Percentiles rank a stretch among this genome's conserved stretches.
Evolutionary conservation across 805 yeast genomes (phyloP).

Genomic region (Maudiozyma bulderi): DNA sequence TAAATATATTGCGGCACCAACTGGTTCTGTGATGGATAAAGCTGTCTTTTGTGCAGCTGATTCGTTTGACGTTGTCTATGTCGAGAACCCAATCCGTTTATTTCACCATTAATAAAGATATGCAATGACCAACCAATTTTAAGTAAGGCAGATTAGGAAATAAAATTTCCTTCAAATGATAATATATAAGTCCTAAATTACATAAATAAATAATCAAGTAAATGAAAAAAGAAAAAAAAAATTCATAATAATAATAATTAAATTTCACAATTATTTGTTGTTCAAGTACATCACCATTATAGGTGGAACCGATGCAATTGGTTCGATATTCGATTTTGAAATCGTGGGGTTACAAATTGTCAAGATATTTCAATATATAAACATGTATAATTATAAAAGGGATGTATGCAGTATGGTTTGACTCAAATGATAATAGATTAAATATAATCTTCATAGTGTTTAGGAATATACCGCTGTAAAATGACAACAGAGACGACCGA

Average conservation of each 20-base stretch:
- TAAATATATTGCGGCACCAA: constrained; percentile 90
- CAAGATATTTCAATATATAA: no score
- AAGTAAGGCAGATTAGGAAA: no score
- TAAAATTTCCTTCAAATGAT: not conserved
- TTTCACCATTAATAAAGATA: constrained; percentile 78
- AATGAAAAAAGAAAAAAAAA: no score
- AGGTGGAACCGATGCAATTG: no score
- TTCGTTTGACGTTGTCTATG: constrained; percentile 79
- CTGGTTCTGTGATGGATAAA: constrained; percentile 96
- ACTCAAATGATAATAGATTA: constrained; percentile 96
- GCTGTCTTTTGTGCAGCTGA: constrained; percentile 95
- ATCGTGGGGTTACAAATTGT: no score
- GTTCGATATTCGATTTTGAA: no score
- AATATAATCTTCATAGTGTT: constrained; percentile 87
- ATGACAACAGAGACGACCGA: constrained; percentile 49
- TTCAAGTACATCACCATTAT: no score
- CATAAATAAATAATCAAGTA: no score
- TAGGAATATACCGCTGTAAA: constrained; percentile 97
- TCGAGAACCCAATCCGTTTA: constrained; percentile 93
- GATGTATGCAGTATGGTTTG: constrained; percentile 99
- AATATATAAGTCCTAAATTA: not conserved
- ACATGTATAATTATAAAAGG: constrained; percentile 1
- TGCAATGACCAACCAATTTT: no score
- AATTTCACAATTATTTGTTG: no score
- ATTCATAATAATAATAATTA: no score